These are phyloP conservation scores for Fragosphaeria purpurea DNA, from an alignment of 2,329 filamentous ascomycete genomes.

Conservation along the genomic window DNA sequence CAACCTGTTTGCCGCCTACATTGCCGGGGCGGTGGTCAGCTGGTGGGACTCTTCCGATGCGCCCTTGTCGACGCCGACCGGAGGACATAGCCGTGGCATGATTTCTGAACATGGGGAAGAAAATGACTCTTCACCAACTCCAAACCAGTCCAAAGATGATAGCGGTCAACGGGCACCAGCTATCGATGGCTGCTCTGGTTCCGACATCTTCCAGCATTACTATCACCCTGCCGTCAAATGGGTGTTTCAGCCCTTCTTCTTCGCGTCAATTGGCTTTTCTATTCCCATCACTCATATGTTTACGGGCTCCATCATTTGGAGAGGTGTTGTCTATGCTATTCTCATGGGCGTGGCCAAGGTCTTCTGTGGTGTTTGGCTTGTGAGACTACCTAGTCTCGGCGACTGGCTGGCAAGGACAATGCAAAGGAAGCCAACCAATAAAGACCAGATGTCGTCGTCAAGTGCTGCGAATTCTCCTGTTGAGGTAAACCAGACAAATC, in stretches of 20 bases:
- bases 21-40: slow-evolving; percentile 47
- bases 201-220: slow-evolving; percentile 28
- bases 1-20: slow-evolving; percentile 51
- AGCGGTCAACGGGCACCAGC: too few relatives aligned
- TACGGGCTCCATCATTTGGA: slow-evolving; percentile 53
- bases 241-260: slow-evolving; percentile 63
- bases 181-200: neutral
- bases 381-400: slow-evolving; percentile 2
- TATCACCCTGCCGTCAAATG: slow-evolving; percentile 29
- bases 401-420: neutral
- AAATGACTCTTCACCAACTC: too few relatives aligned
- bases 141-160: too few relatives aligned
- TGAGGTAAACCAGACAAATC: too few relatives aligned
- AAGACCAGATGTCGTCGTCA: neutral
- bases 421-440: too few relatives aligned
- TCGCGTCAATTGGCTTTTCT: slow-evolving; percentile 66
- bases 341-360: slow-evolving; percentile 60
- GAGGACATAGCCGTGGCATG: too few relatives aligned
- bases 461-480: too few relatives aligned
- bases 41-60: slow-evolving; percentile 42
- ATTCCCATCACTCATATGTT: slow-evolving; percentile 68
- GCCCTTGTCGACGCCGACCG: too few relatives aligned
- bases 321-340: slow-evolving; percentile 59
- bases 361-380: slow-evolving; percentile 45
- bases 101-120: too few relatives aligned